Conservation (phyloP, 306 rosid species). For the Lathyrus tuberosus region DNA sequence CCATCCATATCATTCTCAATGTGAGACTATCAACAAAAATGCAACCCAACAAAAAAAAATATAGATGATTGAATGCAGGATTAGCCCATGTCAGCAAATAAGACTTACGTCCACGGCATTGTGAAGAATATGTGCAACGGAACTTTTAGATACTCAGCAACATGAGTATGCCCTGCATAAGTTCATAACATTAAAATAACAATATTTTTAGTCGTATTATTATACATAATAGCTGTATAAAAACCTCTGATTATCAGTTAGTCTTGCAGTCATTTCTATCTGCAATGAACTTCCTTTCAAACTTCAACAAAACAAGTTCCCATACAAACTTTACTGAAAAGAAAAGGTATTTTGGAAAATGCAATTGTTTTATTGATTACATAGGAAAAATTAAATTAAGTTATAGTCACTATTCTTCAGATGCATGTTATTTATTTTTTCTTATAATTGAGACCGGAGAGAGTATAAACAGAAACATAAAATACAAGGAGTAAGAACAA, state of each 20-base stretch:
- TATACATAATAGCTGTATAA: neutral
- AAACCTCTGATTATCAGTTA: slow-evolving; percentile 22
- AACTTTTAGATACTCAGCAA: slow-evolving; percentile 75
- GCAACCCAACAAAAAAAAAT: neutral
- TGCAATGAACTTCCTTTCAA: slow-evolving; percentile 12
- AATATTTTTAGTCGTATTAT: slow-evolving; percentile 32
- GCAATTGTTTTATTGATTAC: too few species aligned
- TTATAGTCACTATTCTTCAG: too few species aligned
- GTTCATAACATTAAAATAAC: slow-evolving; percentile 38
- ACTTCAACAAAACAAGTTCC: too few species aligned
- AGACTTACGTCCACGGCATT: slow-evolving; percentile 99
- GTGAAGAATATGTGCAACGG: slow-evolving; percentile 92
- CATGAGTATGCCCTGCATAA: slow-evolving; percentile 86
- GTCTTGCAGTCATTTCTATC: slow-evolving; percentile 24
- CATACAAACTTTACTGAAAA: too few species aligned
- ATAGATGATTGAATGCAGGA: slow-evolving; percentile 29
- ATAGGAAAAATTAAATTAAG: too few species aligned
- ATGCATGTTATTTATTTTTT: too few species aligned
- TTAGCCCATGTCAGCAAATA: slow-evolving; percentile 44
- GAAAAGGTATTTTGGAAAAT: too few species aligned
- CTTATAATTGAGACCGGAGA: too few species aligned
- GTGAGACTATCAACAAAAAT: slow-evolving; percentile 5
- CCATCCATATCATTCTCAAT: slow-evolving; percentile 9
- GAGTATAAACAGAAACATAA: neutral
- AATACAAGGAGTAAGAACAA: neutral